These are phyloP conservation scores for Musa troglodytarum DNA, from an alignment of 176 grass and related monocot genomes.

Conservation along the genomic window DNA sequence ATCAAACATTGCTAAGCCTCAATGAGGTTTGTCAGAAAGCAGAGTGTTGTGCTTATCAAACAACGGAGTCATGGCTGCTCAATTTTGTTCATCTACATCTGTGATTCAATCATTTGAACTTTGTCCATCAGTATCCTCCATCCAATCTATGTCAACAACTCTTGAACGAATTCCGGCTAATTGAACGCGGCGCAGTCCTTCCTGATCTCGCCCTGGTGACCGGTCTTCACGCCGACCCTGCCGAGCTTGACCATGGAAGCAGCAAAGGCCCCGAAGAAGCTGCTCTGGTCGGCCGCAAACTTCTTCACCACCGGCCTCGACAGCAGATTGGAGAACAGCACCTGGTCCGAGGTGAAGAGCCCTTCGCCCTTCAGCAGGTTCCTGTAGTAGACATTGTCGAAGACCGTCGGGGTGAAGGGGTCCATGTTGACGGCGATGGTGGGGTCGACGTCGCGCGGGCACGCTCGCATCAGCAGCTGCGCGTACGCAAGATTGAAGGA, in stretches of 20 bases:
- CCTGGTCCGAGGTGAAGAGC: slow-evolving; percentile 53
- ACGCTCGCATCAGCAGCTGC: slow-evolving; percentile 32
- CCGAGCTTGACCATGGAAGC: slow-evolving; percentile 59
- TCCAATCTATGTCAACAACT: not conserved
- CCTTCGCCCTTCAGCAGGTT: slow-evolving; percentile 39
- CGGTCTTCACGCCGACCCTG: slow-evolving; percentile 40
- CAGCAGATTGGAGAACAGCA: slow-evolving; percentile 28
- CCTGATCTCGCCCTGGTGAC: slow-evolving; percentile 45
- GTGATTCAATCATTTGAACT: not conserved
- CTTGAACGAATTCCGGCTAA: not conserved
- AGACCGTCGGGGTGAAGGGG: slow-evolving; percentile 33
- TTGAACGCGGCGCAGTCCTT: slow-evolving; percentile 48
- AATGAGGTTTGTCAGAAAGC: no score
- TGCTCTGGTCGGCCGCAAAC: slow-evolving; percentile 33
- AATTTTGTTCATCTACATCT: slow-evolving; percentile 1
- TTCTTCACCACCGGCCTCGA: slow-evolving; percentile 21
- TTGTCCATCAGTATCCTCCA: not conserved
- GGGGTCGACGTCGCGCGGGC: slow-evolving; percentile 28
- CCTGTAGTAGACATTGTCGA: slow-evolving; percentile 62
- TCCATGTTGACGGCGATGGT: slow-evolving; percentile 53
- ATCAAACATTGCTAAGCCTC: no score
- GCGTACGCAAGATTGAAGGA: slow-evolving; percentile 27
- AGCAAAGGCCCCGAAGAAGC: slow-evolving; percentile 59
- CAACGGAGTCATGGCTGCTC: not conserved
- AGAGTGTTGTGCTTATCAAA: no score